These are phyloP conservation scores for Dendrobium huoshanense DNA, from an alignment of 106 monocot species.

Conservation along the genomic window DNA sequence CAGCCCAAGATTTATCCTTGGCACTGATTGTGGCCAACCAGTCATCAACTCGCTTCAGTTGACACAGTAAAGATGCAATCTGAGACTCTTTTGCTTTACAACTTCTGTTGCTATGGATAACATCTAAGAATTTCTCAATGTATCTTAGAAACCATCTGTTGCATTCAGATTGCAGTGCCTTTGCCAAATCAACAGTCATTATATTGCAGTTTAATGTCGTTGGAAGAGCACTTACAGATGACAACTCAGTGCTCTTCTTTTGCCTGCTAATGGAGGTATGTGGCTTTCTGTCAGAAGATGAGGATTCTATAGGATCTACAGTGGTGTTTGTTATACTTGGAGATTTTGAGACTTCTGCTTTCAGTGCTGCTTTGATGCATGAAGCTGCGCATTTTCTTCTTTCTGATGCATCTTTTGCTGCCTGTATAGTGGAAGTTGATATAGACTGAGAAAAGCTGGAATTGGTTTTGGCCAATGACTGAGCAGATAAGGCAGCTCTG, in stretches of 20 bases:
- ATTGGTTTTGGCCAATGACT: conserved; percentile 22
- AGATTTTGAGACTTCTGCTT: conserved; percentile 25
- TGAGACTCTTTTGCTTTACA: conserved; percentile 21
- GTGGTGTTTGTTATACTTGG: conserved; percentile 6
- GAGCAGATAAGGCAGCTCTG: conserved; percentile 13
- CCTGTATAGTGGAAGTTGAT: conserved; percentile 15
- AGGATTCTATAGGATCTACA: neutral
- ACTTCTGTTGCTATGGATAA: conserved; percentile 3
- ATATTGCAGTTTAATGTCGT: neutral
- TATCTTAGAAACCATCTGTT: conserved; percentile 56
- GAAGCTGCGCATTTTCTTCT: conserved; percentile 28
- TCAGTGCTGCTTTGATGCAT: conserved; percentile 51
- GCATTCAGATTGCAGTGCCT: conserved; percentile 29
- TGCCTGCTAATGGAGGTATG: conserved; percentile 1
- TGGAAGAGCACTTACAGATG: neutral
- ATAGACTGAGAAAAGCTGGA: neutral
- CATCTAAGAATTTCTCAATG: conserved; percentile 49
- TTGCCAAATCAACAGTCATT: conserved; percentile 20
- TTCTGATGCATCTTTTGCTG: conserved; percentile 23
- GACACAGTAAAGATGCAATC: conserved; percentile 36
- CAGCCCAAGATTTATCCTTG: conserved; percentile 9
- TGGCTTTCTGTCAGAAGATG: neutral
- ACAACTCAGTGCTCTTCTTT: conserved; percentile 17
- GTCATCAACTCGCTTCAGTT: conserved; percentile 55
- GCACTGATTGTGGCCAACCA: conserved; percentile 32